Evolutionary conservation across 2,329 filamentous ascomycete genomes (phyloP).

Genomic region (Fusarium sp.): DNA sequence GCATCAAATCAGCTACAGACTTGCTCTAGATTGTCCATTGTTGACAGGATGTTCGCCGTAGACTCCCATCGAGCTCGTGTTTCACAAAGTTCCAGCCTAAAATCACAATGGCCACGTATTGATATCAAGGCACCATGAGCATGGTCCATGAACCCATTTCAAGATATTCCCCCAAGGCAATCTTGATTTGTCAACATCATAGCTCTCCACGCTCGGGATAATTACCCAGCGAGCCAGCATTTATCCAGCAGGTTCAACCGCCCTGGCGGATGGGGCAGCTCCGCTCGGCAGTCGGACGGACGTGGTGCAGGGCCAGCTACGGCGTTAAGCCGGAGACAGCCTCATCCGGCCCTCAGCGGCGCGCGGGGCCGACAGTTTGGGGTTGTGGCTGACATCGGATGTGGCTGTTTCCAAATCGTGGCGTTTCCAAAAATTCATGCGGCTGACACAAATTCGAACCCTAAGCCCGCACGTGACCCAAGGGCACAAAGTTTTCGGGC

Average conservation of each 20-base stretch:
- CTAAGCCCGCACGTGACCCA: conserved; percentile 50
- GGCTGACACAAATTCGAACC: conserved; percentile 18
- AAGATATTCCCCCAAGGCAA: neutral
- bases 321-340: conserved; percentile 28
- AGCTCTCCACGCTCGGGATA: conserved; percentile 12
- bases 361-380: conserved; percentile 1
- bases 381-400: conserved; percentile 1
- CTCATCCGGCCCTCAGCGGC: neutral
- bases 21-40: neutral
- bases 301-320: conserved; percentile 1
- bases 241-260: conserved; percentile 25
- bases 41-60: neutral
- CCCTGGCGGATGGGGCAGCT: conserved; percentile 6
- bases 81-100: neutral
- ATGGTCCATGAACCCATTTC: neutral
- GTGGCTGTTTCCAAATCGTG: neutral
- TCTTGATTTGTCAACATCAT: conserved; percentile 14
- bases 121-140: neutral
- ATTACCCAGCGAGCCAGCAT: conserved; percentile 25
- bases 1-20: conserved; percentile 17
- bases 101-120: neutral
- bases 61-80: neutral
- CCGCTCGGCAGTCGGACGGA: conserved; percentile 17
- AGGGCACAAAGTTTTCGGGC: conserved; percentile 50
- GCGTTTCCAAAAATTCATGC: neutral